phyloP scores from a whole-genome alignment of 106 monocot species.

The Hemerocallis citrina region DNA sequence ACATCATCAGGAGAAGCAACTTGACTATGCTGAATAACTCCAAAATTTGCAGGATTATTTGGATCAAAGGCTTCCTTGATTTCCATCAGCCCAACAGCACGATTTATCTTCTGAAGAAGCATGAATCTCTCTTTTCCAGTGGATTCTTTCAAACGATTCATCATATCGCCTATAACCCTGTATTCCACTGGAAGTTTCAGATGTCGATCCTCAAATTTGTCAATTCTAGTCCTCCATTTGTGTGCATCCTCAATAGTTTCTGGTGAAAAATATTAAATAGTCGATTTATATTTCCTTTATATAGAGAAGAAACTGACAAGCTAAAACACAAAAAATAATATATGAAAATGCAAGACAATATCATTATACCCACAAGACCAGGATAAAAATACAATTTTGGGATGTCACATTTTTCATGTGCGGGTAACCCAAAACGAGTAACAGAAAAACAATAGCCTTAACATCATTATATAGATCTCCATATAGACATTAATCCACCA shows the following conservation, averaged over 20 bases:
- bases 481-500: too few relatives aligned
- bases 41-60: conserved; percentile 88
- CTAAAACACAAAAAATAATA: not conserved
- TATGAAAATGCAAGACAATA: not conserved
- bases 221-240: conserved; percentile 85
- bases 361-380: not conserved
- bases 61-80: conserved; percentile 86
- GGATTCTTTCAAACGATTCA: conserved; percentile 82
- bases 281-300: not conserved
- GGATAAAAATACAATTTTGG: not conserved
- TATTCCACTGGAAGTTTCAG: conserved; percentile 88
- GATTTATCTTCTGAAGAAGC: conserved; percentile 89
- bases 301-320: not conserved
- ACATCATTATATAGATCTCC: too few relatives aligned
- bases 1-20: conserved; percentile 57
- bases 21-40: conserved; percentile 65
- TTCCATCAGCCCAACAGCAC: conserved; percentile 82
- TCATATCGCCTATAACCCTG: conserved; percentile 94
- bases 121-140: conserved; percentile 90
- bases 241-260: conserved; percentile 87
- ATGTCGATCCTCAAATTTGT: conserved; percentile 77
- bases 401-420: not conserved
- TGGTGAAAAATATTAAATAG: conserved; percentile 22
- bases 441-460: too few relatives aligned
- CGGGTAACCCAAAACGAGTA: too few relatives aligned